These are phyloP conservation scores for Yamadazyma epiphylla DNA, from an alignment of 1,139 yeast genomes.

Conservation along the genomic window DNA sequence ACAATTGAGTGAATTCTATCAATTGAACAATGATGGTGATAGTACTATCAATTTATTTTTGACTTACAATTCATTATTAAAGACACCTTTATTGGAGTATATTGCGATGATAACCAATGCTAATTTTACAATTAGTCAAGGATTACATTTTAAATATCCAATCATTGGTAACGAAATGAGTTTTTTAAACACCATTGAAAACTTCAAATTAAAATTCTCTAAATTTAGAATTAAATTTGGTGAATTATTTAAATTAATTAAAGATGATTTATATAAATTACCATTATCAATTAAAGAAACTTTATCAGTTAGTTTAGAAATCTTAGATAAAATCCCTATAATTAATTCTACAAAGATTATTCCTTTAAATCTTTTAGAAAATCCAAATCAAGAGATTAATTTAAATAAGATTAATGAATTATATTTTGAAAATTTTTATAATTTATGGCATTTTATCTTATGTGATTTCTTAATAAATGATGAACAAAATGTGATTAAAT, in stretches of 20 bases:
- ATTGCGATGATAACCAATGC: slow-evolving; percentile 64
- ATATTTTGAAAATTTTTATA: slow-evolving; percentile 61
- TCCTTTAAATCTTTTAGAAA: slow-evolving; percentile 30
- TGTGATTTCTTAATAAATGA: slow-evolving; percentile 43
- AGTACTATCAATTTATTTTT: slow-evolving; percentile 58
- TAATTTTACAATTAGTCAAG: slow-evolving; percentile 70
- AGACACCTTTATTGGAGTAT: slow-evolving; percentile 66
- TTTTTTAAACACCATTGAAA: slow-evolving; percentile 57
- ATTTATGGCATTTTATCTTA: slow-evolving; percentile 74
- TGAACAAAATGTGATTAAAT: slow-evolving; percentile 26
- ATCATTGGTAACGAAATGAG: slow-evolving; percentile 70
- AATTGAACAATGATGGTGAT: slow-evolving; percentile 12
- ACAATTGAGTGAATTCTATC: slow-evolving; percentile 59
- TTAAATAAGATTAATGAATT: slow-evolving; percentile 44
- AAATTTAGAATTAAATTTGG: slow-evolving; percentile 60
- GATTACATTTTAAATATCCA: slow-evolving; percentile 69
- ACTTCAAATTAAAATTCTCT: slow-evolving; percentile 59
- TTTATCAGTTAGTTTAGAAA: slow-evolving; percentile 50
- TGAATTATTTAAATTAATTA: slow-evolving; percentile 61
- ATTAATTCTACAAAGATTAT: slow-evolving; percentile 45
- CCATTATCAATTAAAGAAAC: slow-evolving; percentile 21
- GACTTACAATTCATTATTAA: slow-evolving; percentile 63
- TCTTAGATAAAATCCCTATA: slow-evolving; percentile 63
- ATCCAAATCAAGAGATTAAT: slow-evolving; percentile 18
- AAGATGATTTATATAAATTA: slow-evolving; percentile 38